Percentiles rank a stretch among this genome's conserved stretches.
Evolutionary conservation across 306 rosid genomes (phyloP).

Genomic region (Castanea sativa): DNA sequence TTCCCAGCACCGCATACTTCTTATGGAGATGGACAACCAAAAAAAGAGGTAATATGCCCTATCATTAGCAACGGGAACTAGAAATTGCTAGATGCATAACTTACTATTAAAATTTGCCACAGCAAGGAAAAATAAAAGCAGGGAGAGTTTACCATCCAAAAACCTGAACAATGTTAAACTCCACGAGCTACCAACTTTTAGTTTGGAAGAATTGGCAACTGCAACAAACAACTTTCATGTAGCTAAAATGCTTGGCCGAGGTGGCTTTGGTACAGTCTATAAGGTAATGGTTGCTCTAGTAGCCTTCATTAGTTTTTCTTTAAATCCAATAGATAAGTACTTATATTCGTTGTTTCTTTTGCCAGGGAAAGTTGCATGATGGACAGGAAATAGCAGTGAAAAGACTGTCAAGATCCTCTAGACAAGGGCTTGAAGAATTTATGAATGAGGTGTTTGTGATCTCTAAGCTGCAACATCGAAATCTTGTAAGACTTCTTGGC

Average conservation of each 20-base stretch:
- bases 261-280: constrained; percentile 17
- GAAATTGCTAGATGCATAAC: not conserved
- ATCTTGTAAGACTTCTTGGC: constrained; percentile 19
- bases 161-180: not conserved
- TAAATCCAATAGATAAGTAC: too few species aligned
- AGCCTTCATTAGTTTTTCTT: not conserved
- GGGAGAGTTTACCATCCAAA: not conserved
- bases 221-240: constrained; percentile 11
- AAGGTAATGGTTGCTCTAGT: not conserved
- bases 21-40: not conserved
- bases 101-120: not conserved
- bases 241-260: constrained; percentile 6
- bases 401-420: constrained; percentile 40
- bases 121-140: not conserved
- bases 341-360: not conserved
- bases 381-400: constrained; percentile 46
- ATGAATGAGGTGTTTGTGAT: constrained; percentile 22
- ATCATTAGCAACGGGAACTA: not conserved
- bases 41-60: not conserved
- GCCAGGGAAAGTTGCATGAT: constrained; percentile 31
- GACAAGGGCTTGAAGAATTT: constrained; percentile 47
- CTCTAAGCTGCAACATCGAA: constrained; percentile 12
- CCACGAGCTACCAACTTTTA: not conserved
- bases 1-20: not conserved
- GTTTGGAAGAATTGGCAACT: not conserved